These are phyloP conservation scores for Isatis tinctoria DNA, from an alignment of 345 rosid species.

Conservation along the genomic window DNA sequence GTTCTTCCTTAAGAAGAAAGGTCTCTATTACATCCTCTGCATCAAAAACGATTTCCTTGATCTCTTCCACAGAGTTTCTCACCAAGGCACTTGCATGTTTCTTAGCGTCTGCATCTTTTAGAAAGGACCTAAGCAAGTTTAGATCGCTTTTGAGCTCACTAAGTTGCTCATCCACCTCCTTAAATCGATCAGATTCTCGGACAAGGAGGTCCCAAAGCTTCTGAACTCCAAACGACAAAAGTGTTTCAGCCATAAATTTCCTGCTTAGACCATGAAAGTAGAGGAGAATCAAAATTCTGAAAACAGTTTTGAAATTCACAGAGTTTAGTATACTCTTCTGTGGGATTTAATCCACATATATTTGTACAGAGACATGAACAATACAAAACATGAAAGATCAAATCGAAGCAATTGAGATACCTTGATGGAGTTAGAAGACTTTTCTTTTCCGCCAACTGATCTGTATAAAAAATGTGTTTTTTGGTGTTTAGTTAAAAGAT, in stretches of 20 bases:
- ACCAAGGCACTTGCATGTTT: not conserved
- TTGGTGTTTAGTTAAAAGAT: not conserved
- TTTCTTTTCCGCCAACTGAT: not conserved
- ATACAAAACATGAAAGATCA: too few relatives aligned
- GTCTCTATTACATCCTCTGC: not conserved
- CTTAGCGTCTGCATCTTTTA: not conserved
- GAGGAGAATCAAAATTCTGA: too few relatives aligned
- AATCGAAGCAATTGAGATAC: too few relatives aligned
- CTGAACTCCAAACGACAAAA: not conserved
- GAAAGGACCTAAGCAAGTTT: not conserved
- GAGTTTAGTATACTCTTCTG: too few relatives aligned
- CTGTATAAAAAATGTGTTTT: not conserved
- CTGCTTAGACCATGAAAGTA: not conserved
- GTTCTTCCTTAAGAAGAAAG: too few relatives aligned
- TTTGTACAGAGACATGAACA: too few relatives aligned
- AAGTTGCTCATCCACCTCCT: not conserved
- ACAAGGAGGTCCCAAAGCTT: not conserved
- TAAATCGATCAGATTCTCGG: not conserved
- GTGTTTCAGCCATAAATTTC: not conserved
- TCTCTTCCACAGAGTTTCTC: not conserved
- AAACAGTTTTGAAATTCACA: too few relatives aligned
- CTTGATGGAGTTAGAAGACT: too few relatives aligned
- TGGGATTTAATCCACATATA: too few relatives aligned
- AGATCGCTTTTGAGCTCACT: not conserved
- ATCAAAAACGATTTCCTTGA: not conserved